Base-by-base conservation (phyloP, 345 rosid genomes). In the Acer campestre region DNA sequence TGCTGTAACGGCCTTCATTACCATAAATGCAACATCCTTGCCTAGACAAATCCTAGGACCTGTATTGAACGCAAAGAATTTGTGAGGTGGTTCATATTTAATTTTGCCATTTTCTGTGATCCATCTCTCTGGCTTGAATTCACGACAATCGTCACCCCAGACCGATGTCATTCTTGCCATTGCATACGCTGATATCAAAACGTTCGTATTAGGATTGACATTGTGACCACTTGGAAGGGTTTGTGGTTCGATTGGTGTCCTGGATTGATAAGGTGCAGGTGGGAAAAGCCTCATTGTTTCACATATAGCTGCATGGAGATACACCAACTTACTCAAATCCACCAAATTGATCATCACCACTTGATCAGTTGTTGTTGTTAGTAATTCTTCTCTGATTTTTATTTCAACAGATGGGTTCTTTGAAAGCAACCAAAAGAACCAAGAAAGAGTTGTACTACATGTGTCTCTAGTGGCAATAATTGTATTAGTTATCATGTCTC, bases 221-320 rank as follows among this genome's bases (percentile, higher is more conserved):
- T 10, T 48, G 44, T 81, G 84, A 10, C 84, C 84, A 3, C 78
- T 81, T 18, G 84, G 84, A 25, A 81, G 81, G 10, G 14, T 8
- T 27, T 81, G 81, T 2, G 71, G 40, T 44, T 40, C n/a, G 0
- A 63, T 2, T 2, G 75, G 70, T 7, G 53, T 38, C 63, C 70
- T 81, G 18, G 67, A 78, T n/a, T 73, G 23, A 48, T 73, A 49
- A 4, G 84, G 81, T 3, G 62, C 71, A 2, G 79, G 71, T 42
- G 79, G 61, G 18, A 31, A 58, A 8, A 58, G 8, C 8, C 61
- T 58, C 61, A 58, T 5, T 58, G 61, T 1, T 18, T 58, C 61
- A 9, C 23, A 58, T 18, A 58, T 58, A 1, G 61, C 61, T 58
- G 61, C 61, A 17, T 79, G 67, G 75, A 78, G 6, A 82, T 70